These are phyloP conservation scores for Cairneyella variabilis DNA, from an alignment of 495 filamentous ascomycete genomes.

Conservation along the genomic window DNA sequence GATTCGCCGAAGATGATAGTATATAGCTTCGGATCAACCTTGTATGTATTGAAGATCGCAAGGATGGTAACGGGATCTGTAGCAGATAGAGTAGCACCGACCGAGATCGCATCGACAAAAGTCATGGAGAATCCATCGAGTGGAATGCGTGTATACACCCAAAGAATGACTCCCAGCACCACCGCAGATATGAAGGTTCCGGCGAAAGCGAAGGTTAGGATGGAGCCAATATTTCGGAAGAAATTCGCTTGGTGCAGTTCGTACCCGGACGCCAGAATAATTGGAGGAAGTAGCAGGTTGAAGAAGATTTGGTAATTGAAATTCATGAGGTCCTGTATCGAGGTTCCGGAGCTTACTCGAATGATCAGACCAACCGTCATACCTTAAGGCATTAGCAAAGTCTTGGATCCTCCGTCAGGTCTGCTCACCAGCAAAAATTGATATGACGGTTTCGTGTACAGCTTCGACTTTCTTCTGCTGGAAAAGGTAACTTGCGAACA, in stretches of 20 bases:
- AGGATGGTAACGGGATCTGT: conserved; percentile 97
- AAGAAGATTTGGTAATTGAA: conserved; percentile 99
- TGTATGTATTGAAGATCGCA: conserved; percentile 98
- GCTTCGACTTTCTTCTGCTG: conserved; percentile 95
- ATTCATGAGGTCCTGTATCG: conserved; percentile 81
- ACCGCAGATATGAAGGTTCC: conserved; percentile 97
- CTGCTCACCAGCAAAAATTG: conserved; percentile 87
- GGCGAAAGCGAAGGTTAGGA: conserved; percentile 96
- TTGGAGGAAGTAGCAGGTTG: conserved; percentile 94
- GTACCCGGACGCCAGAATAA: conserved; percentile 95
- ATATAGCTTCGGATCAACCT: conserved; percentile 97
- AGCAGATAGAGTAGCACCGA: conserved; percentile 92
- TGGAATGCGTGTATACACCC: conserved; percentile 81
- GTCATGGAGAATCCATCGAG: conserved; percentile 79
- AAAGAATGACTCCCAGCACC: conserved; percentile 83
- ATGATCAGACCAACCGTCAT: conserved; percentile 95
- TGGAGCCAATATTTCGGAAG: conserved; percentile 96
- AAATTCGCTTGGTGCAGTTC: conserved; percentile 98
- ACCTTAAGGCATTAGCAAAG: conserved; percentile 46
- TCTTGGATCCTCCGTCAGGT: background rate
- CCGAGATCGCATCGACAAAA: conserved; percentile 92
- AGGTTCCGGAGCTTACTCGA: conserved; percentile 69
- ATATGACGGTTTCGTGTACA: conserved; percentile 95
- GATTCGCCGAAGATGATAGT: conserved; percentile 98
- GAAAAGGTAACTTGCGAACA: conserved; percentile 95